phyloP scores from a whole-genome alignment of 2,329 filamentous ascomycete species.

The Lecanicillium sp. region DNA sequence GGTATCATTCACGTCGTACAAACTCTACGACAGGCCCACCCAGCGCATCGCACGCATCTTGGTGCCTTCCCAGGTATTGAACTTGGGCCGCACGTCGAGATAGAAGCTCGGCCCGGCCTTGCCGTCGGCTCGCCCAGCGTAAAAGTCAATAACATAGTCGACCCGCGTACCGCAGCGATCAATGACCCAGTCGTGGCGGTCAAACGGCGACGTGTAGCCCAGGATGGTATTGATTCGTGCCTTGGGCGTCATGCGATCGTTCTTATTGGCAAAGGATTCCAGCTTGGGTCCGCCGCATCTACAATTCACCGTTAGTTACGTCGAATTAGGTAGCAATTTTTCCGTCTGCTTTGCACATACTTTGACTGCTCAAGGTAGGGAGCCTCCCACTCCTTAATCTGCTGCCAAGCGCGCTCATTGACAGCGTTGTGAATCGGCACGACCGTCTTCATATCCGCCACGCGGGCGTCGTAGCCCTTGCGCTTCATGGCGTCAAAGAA shows the following conservation, averaged over 20 bases:
- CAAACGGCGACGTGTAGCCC: slow-evolving; percentile 89
- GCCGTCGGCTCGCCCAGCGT: slow-evolving; percentile 56
- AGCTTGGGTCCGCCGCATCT: slow-evolving; percentile 69
- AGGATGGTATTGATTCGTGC: slow-evolving; percentile 75
- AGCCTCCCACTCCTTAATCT: slow-evolving; percentile 85
- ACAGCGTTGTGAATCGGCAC: slow-evolving; percentile 98
- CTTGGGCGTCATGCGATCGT: slow-evolving; percentile 64
- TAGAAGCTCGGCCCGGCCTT: slow-evolving; percentile 50
- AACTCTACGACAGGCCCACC: slow-evolving; percentile 37
- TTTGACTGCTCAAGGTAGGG: slow-evolving; percentile 52
- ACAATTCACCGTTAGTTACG: slow-evolving; percentile 9
- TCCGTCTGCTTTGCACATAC: too few species aligned
- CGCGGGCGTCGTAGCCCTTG: slow-evolving; percentile 68
- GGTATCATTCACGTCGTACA: neutral
- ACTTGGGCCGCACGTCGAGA: slow-evolving; percentile 59
- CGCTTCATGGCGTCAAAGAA: slow-evolving; percentile 96
- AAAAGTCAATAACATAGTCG: slow-evolving; percentile 98
- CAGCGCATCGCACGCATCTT: slow-evolving; percentile 54
- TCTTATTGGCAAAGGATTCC: slow-evolving; percentile 73
- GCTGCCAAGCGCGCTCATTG: slow-evolving; percentile 90
- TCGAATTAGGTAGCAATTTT: too few species aligned
- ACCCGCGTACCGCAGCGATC: slow-evolving; percentile 79
- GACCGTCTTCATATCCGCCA: slow-evolving; percentile 78
- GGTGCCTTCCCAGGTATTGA: slow-evolving; percentile 60
- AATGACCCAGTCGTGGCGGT: slow-evolving; percentile 95